A percentile compares a stretch with the other conserved stretches of the same genome.
phyloP scores from a whole-genome alignment of 2,329 filamentous ascomycete genomes.

The Drechslera avenae region DNA sequence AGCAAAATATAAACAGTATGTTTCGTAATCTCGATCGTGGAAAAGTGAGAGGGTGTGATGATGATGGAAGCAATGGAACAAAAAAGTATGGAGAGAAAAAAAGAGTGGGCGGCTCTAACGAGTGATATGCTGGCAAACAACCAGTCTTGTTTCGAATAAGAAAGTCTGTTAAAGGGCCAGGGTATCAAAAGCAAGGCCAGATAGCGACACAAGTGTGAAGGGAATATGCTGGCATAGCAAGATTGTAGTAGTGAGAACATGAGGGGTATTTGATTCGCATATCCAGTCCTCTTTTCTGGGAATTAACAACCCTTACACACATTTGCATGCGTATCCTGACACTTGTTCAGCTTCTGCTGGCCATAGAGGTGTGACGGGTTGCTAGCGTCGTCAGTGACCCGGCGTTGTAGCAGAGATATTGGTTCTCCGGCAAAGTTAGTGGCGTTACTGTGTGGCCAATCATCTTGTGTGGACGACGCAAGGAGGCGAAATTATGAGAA shows the following conservation, averaged over 20 bases:
- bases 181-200: background rate
- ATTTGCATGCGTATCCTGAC: no score
- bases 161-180: background rate
- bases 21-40: no score
- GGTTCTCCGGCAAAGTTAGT: slow-evolving; percentile 12
- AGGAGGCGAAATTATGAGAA: background rate
- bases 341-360: background rate
- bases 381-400: background rate
- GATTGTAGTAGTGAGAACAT: slow-evolving; percentile 2
- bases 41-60: no score
- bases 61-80: background rate
- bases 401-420: slow-evolving; percentile 2
- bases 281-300: slow-evolving; percentile 4
- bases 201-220: background rate
- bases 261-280: slow-evolving; percentile 4
- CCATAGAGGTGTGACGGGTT: background rate
- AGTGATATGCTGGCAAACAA: background rate
- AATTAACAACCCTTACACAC: background rate
- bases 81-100: background rate
- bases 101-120: background rate
- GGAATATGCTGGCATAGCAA: slow-evolving; percentile 4
- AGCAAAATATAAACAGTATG: background rate
- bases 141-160: background rate
- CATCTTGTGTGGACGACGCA: background rate
- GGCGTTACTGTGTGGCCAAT: slow-evolving; percentile 4